Conservation (phyloP, 2,329 filamentous ascomycete species). For the Clarireedia paspali region DNA sequence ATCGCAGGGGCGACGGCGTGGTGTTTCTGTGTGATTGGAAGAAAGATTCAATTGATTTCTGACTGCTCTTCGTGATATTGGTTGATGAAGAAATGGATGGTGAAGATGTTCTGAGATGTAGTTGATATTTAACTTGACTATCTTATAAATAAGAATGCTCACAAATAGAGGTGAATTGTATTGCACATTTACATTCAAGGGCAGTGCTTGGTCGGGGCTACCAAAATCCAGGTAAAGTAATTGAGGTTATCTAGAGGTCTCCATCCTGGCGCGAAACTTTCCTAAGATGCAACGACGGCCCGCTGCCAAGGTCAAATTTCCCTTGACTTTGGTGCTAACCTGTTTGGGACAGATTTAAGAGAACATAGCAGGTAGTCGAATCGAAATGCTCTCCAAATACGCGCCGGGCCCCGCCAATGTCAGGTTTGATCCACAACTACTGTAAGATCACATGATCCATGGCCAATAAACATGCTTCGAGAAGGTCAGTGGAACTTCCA, state of each 20-base stretch:
- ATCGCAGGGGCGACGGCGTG: too few species aligned
- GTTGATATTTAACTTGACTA: background rate
- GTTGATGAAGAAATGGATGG: background rate
- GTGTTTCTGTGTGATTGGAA: too few species aligned
- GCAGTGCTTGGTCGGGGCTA: background rate
- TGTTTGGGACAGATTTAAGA: background rate
- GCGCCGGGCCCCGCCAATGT: background rate
- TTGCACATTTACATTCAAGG: background rate
- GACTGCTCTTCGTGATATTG: background rate
- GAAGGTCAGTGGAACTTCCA: background rate
- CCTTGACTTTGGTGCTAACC: background rate
- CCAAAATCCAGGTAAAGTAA: background rate
- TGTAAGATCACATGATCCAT: background rate
- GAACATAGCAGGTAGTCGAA: background rate
- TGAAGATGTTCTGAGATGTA: background rate
- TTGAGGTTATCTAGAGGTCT: slow-evolving; percentile 6
- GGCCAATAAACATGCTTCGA: background rate
- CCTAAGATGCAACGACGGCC: background rate
- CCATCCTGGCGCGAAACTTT: slow-evolving; percentile 6
- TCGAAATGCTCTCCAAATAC: background rate
- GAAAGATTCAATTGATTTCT: too few species aligned
- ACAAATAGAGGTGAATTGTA: too few species aligned
- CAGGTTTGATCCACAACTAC: too few species aligned
- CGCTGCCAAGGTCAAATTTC: background rate
- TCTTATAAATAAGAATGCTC: too few species aligned